Conservation (phyloP, 2,329 filamentous ascomycete species). For the Aureobasidium sp. region DNA sequence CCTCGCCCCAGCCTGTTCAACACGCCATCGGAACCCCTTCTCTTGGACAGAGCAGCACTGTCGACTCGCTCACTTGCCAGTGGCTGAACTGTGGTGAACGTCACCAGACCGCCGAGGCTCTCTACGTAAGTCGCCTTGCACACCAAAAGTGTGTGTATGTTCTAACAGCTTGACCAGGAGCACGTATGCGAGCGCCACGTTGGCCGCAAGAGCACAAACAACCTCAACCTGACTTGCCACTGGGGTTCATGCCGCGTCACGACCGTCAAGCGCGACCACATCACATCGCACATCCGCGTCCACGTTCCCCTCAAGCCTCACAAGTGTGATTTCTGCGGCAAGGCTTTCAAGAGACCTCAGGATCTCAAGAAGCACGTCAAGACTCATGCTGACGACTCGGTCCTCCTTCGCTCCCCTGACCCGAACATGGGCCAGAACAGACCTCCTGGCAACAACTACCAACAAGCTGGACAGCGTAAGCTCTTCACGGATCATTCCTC, state of each 20-base stretch:
- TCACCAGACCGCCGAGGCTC: constrained; percentile 47
- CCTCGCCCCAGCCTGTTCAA: constrained; percentile 7
- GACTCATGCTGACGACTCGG: constrained; percentile 93
- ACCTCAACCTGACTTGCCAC: constrained; percentile 91
- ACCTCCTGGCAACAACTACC: constrained; percentile 21
- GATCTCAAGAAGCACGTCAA: constrained; percentile 99
- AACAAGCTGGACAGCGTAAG: constrained; percentile 21
- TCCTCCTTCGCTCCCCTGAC: constrained; percentile 57
- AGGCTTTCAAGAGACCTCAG: constrained; percentile 97
- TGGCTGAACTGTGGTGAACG: constrained; percentile 56
- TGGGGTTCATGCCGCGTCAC: constrained; percentile 96
- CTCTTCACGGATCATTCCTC: constrained; percentile 10
- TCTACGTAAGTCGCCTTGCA: constrained; percentile 46
- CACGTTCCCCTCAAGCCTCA: constrained; percentile 98
- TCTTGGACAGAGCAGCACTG: constrained; percentile 21
- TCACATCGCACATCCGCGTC: constrained; percentile 96
- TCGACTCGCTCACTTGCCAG: constrained; percentile 47
- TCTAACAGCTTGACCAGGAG: constrained; percentile 50
- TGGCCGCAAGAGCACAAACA: constrained; percentile 97
- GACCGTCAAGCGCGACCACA: constrained; percentile 97
- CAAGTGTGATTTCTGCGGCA: constrained; percentile 97
- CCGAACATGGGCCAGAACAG: constrained; percentile 33
- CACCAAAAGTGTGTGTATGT: not conserved
- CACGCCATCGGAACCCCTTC: constrained; percentile 19
- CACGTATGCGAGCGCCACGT: constrained; percentile 98